Evolutionary conservation across 257 asterid species (phyloP).

Genomic region (Ballota nigra): DNA sequence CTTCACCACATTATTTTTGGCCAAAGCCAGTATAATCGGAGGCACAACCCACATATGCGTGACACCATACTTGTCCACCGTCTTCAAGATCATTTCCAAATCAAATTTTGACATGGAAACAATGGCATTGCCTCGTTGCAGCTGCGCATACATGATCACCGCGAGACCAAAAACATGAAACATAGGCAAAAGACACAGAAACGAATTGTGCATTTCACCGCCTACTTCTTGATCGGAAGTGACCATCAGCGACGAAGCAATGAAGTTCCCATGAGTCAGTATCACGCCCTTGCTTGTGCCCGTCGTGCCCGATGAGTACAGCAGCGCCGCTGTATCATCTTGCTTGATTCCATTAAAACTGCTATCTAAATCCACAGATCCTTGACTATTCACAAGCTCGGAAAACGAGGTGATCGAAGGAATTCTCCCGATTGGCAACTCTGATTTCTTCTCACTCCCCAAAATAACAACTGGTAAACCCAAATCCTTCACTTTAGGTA

Average conservation of each 20-base stretch:
- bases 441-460: constrained; percentile 25
- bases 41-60: constrained; percentile 90
- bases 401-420: constrained; percentile 34
- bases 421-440: constrained; percentile 23
- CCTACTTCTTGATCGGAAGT: constrained; percentile 64
- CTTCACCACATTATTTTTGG: constrained; percentile 53
- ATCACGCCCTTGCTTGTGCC: constrained; percentile 88
- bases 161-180: constrained; percentile 89
- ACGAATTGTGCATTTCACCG: constrained; percentile 55
- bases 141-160: constrained; percentile 66
- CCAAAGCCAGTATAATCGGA: constrained; percentile 75
- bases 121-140: constrained; percentile 77
- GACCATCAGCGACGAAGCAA: constrained; percentile 62
- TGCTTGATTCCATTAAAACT: constrained; percentile 34
- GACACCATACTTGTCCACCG: constrained; percentile 58
- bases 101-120: constrained; percentile 75
- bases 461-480: constrained; percentile 58
- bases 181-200: constrained; percentile 77
- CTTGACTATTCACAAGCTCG: constrained; percentile 49
- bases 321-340: constrained; percentile 66
- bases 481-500: constrained; percentile 56
- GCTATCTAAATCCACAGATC: constrained; percentile 38
- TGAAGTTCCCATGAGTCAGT: constrained; percentile 73
- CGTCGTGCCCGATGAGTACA: constrained; percentile 95
- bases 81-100: constrained; percentile 56